Conservation (phyloP, 768 basidiomycete genomes). For the Pleurotus eryngii region DNA sequence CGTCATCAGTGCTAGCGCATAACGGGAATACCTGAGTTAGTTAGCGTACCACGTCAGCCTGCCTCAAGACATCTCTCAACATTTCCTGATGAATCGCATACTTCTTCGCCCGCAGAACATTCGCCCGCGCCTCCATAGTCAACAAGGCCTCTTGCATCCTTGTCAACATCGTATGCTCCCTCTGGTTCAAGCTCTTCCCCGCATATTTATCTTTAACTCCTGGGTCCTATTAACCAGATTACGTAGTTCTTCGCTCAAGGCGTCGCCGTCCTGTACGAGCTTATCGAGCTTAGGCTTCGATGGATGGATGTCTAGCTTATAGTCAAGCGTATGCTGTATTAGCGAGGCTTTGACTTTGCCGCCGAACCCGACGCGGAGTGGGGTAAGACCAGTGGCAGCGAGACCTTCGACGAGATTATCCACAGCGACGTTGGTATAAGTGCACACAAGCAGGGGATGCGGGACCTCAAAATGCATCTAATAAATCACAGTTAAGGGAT, state of each 20-base stretch:
- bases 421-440: constrained; percentile 91
- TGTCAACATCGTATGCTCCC: constrained; percentile 17
- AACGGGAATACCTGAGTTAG: no score
- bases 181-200: constrained; percentile 14
- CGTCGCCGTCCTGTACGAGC: constrained; percentile 36
- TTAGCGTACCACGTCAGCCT: constrained; percentile 68
- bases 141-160: constrained; percentile 31
- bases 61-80: constrained; percentile 55
- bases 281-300: constrained; percentile 41
- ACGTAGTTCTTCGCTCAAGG: constrained; percentile 23
- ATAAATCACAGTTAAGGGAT: background rate
- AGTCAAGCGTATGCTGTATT: constrained; percentile 55
- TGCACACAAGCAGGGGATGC: constrained; percentile 85
- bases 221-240: constrained; percentile 13
- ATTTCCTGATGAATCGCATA: constrained; percentile 61
- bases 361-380: constrained; percentile 71
- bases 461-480: constrained; percentile 79
- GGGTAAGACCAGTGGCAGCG: constrained; percentile 52
- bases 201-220: constrained; percentile 14
- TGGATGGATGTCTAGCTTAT: constrained; percentile 60
- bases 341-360: constrained; percentile 59
- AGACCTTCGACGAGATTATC: constrained; percentile 87
- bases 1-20: background rate
- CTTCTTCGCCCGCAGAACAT: constrained; percentile 35
- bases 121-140: constrained; percentile 23